Evolutionary conservation across 495 filamentous ascomycete species (phyloP).

Genomic region (Symbiotaphrina buchneri): DNA sequence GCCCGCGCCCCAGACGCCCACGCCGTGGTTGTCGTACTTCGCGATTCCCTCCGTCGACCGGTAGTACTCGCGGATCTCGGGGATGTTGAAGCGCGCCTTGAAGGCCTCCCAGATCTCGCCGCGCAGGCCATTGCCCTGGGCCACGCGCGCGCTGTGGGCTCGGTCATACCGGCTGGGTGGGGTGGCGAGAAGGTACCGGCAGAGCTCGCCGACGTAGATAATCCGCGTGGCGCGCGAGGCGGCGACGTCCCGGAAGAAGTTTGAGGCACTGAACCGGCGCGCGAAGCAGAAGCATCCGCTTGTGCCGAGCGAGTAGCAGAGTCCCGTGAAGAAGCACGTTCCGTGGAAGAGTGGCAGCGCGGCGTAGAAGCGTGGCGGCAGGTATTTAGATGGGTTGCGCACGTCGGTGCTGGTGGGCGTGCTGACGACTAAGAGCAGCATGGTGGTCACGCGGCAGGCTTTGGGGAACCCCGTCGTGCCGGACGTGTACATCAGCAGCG

Average conservation of each 20-base stretch:
- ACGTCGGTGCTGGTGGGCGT: too few relatives aligned
- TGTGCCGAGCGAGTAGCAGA: constrained; percentile 18
- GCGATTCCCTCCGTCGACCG: constrained; percentile 9
- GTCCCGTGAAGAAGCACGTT: too few relatives aligned
- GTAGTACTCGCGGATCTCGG: constrained; percentile 25
- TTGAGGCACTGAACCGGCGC: constrained; percentile 10
- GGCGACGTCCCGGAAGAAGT: constrained; percentile 15
- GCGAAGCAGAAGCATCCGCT: constrained; percentile 21
- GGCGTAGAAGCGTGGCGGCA: too few relatives aligned
- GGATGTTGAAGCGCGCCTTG: constrained; percentile 18
- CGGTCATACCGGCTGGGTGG: constrained; percentile 7
- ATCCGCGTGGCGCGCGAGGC: constrained; percentile 12
- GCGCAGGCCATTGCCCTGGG: constrained; percentile 19
- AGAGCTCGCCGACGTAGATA: constrained; percentile 17
- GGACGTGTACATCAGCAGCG: too few relatives aligned
- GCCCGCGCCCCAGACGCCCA: constrained; percentile 6
- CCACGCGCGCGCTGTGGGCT: constrained; percentile 9
- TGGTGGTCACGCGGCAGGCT: too few relatives aligned
- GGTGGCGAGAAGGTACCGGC: constrained; percentile 9
- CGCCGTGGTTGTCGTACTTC: constrained; percentile 9
- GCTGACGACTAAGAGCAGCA: too few relatives aligned
- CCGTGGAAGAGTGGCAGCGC: too few relatives aligned
- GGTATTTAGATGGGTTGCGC: too few relatives aligned
- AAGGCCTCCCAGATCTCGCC: constrained; percentile 17
- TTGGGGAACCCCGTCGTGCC: too few relatives aligned